Evolutionary conservation across 371 early-diverging fungal species (phyloP).

Genomic region (Paraphysoderma sedebokerense): DNA sequence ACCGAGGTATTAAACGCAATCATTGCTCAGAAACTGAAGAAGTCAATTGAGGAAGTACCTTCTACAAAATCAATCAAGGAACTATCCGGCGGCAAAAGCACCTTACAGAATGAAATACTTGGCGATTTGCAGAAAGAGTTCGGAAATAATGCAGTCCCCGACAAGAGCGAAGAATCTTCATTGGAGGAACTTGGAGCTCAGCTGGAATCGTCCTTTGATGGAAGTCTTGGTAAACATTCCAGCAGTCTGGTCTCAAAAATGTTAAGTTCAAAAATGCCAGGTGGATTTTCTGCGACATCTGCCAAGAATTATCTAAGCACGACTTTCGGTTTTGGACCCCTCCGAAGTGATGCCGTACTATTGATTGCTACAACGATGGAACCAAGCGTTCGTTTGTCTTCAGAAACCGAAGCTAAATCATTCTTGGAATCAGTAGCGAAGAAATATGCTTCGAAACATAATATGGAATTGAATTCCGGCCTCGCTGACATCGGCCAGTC

Average conservation of each 20-base stretch:
- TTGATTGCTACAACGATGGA: conserved; percentile 73
- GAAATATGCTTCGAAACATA: conserved; percentile 62
- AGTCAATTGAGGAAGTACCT: conserved; percentile 53
- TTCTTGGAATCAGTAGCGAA: conserved; percentile 69
- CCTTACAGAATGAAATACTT: conserved; percentile 90
- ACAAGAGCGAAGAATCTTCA: conserved; percentile 83
- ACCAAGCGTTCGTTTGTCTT: conserved; percentile 58
- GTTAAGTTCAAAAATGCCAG: conserved; percentile 79
- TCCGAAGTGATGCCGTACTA: conserved; percentile 63
- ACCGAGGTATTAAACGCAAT: conserved; percentile 58
- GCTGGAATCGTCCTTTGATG: conserved; percentile 40
- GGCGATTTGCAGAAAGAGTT: conserved; percentile 92
- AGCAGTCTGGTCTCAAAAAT: conserved; percentile 59
- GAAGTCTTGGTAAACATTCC: conserved; percentile 71
- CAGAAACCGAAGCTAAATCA: conserved; percentile 71
- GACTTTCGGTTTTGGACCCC: conserved; percentile 69
- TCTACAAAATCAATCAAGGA: conserved; percentile 74
- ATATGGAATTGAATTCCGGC: too few relatives aligned
- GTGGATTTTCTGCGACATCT: conserved; percentile 60
- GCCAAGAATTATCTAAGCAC: conserved; percentile 52
- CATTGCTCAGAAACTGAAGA: conserved; percentile 86
- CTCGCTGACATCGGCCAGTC: conserved; percentile 40
- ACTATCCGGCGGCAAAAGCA: conserved; percentile 86
- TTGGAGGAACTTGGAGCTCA: conserved; percentile 62
- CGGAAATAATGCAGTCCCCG: conserved; percentile 54